Percentiles rank a stretch among this genome's conserved stretches.
phyloP scores from a whole-genome alignment of 2,329 filamentous ascomycete species.

The Claviceps africana region DNA sequence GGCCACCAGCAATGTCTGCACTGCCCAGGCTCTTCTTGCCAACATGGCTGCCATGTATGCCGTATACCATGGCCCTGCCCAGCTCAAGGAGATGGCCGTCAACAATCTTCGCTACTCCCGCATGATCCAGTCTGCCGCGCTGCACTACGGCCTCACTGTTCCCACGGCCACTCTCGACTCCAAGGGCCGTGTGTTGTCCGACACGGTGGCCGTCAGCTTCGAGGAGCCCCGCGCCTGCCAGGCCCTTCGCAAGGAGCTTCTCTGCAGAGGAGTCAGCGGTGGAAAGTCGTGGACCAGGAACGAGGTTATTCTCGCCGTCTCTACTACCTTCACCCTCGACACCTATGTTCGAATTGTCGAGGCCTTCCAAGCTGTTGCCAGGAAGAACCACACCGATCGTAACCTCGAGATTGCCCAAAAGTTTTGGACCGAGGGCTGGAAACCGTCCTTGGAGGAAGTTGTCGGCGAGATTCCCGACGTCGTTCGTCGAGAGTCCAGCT shows the following conservation, averaged over 20 bases:
- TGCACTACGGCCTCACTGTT: conserved; percentile 49
- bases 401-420: conserved; percentile 20
- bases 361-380: conserved; percentile 15
- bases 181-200: conserved; percentile 52
- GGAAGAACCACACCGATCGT: conserved; percentile 11
- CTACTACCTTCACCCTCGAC: conserved; percentile 13
- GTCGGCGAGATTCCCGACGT: conserved; percentile 33
- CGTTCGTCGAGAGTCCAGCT: conserved; percentile 59
- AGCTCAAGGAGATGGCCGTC: conserved; percentile 71
- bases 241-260: conserved; percentile 23
- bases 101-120: conserved; percentile 58
- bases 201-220: conserved; percentile 59
- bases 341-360: conserved; percentile 11
- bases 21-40: conserved; percentile 80
- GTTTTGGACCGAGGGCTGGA: conserved; percentile 25
- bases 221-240: conserved; percentile 10
- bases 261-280: conserved; percentile 52
- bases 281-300: conserved; percentile 42
- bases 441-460: conserved; percentile 21
- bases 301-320: conserved; percentile 15
- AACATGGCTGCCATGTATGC: conserved; percentile 96
- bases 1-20: conserved; percentile 95
- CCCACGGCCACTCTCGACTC: conserved; percentile 40
- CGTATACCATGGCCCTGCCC: conserved; percentile 78
- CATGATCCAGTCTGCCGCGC: conserved; percentile 51